Evolutionary conservation across 1,284 basidiomycete genomes (phyloP), one percentile per base, ranked within the genome.

Genomic region (Microbotryomycetes sp.): DNA sequence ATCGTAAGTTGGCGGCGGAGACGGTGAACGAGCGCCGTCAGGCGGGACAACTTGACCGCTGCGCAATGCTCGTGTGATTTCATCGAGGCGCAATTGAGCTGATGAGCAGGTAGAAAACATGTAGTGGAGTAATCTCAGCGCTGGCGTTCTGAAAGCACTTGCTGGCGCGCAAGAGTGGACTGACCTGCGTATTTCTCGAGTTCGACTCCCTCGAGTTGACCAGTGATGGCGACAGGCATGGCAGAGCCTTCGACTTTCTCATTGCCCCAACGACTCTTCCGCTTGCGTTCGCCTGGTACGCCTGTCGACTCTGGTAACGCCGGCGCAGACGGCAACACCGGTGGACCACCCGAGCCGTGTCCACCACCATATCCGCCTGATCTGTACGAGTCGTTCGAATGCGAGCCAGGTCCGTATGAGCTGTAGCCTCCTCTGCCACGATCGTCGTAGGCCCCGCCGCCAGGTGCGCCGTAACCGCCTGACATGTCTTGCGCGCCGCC

Each of bases 1-100:
- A 77, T 98, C 96, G 75, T 98, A 98, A 2, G 91, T 93, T 16
- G 96, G 96, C 12, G 94, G 92, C 46, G 96, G 96, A 29, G 96
- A 99, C 16, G 91, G 87, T 0, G 92, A 96, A 61, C 92, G 90
- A 54, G 60, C 53, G 25, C 59, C 55, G 70, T 98, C 94, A 36
- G 96, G 92, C 48, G 96, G 96, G 56, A 98, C 84, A 68, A 92
- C 92, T 73, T 97, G 92, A 69, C 96, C 97, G 60, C 92, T 80
- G 57, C 91, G 81, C 29, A 99, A 81, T 78, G 97, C 97, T 71
- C 89, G 84, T 71, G 92, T 92, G 74, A 99, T 97, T 79, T 99
- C 96, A 77, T 98, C 96, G 59, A 99, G 80, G 60, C 96, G 83
- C 54, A 97, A 81, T 73, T 93, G 90, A 63, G 92, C 93, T 54